Base-by-base conservation (phyloP, 441 rosid species). In the Populus hybrid region DNA sequence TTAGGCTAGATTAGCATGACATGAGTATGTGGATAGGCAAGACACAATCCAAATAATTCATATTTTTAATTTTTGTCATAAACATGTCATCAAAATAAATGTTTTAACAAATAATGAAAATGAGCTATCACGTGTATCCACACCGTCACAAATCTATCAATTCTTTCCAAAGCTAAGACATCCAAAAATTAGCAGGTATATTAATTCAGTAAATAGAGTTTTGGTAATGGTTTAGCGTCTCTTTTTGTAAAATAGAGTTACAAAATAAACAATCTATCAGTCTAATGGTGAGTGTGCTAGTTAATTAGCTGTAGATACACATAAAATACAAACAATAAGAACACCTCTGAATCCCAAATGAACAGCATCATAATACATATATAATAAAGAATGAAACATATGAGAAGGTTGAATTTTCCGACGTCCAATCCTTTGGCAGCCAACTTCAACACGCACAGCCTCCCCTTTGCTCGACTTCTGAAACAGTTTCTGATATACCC, bases 401-500 rank as follows among this genome's bases (percentile, higher is more conserved):
- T 29, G 4, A 29, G 31, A 29, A 29, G 5, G 31, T 28, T 64
- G 36, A 65, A 71, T 40, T 23, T 9, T 23, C 64, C 42, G 73
- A 24, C 71, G 71, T 31, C 42, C 65, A 16, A 75, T 71, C 10
- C 26, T 45, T 71, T 63, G 3, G 59, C 16, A 29, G 77, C 73
- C 66, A 31, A 6, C 36, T 23, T 87, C 86, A 94, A 85, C 97
- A 94, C 12, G 95, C 89, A 77, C 98, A 94, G 20, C 97, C 93
- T 33, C 97, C 90, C 83, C 97, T 85, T 81, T 89, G 96, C 78
- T 91, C 97, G n/a, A 85, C 86, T 84, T 91, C 97, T 0, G 96
- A 87, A 68, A 87, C 87, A 80, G 90, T 87, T 68, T 92, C 97
- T 2, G 96, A 90, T 73, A 91, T 85, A 11, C 93, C 95, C 79